A percentile compares a stretch with the other conserved stretches of the same genome.
Conservation (phyloP, 495 filamentous ascomycete genomes). For the Trypethelium eluteriae region DNA sequence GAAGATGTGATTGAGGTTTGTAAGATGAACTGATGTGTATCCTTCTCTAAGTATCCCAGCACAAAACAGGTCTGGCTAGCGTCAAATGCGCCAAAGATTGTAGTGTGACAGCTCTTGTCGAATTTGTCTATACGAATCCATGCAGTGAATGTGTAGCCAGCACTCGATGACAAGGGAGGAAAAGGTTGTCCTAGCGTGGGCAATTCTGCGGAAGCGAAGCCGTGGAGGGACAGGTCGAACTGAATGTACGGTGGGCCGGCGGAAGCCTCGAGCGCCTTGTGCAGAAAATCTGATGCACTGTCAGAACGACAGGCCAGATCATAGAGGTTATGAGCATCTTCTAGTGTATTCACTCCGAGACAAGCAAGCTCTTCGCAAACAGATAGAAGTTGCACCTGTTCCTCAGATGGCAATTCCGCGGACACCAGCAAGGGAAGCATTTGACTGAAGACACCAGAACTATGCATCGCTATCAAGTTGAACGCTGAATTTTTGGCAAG, state of each 20-base stretch:
- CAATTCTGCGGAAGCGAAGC: conserved; percentile 81
- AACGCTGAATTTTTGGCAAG: conserved; percentile 54
- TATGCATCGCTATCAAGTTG: conserved; percentile 71
- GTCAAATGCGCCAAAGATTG: conserved; percentile 93
- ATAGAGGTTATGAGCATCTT: conserved; percentile 72
- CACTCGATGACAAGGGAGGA: conserved; percentile 60
- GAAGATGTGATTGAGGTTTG: conserved; percentile 87
- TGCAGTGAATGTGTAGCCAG: conserved; percentile 78
- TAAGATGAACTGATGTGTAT: conserved; percentile 90
- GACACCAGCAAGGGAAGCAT: conserved; percentile 33
- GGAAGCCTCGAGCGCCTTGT: conserved; percentile 62
- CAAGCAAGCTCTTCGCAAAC: conserved; percentile 41
- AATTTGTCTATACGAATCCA: conserved; percentile 87
- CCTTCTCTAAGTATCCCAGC: conserved; percentile 85
- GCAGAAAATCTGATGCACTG: conserved; percentile 61
- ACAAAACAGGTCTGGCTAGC: conserved; percentile 87
- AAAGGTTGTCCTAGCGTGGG: conserved; percentile 74
- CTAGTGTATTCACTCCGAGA: conserved; percentile 64
- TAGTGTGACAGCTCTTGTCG: conserved; percentile 79
- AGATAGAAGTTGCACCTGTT: background rate
- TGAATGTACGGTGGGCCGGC: conserved; percentile 76
- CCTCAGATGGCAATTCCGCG: background rate
- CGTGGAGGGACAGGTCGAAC: conserved; percentile 84
- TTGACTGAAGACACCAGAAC: conserved; percentile 63
- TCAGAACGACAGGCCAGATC: conserved; percentile 54